Base-by-base conservation (phyloP, 164 flowering plant genomes). In the Nelumbo lutea region DNA sequence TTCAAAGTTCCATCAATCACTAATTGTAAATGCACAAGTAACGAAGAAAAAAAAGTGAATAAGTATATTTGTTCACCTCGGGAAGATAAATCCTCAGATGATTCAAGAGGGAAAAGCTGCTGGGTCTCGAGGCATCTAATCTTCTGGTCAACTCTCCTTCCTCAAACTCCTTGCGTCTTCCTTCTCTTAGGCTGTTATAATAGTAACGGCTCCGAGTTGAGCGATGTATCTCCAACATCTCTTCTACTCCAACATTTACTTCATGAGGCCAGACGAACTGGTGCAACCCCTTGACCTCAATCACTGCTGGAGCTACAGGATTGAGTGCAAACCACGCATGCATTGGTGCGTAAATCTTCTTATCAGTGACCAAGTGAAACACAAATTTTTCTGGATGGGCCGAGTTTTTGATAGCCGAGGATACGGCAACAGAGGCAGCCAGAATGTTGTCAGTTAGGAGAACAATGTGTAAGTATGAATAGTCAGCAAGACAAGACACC, bases 251-350 rank as follows among this genome's bases (percentile, higher is more conserved):
- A 43, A 76, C 61, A 65, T 87, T 88, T 58, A 82, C 86, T 46
- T 81, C 77, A 7, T 69, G 69, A 67, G 87, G 73, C 96, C 91
- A 88, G 70, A 88, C 88, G 61, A 68, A 87, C 14, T 90, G 93
- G 75, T 90, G 96, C 64, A 90, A 72, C 8, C 91, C 93, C 76
- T 86, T 90, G n/a, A 90, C 89, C 80, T 88, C 93, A 69, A 88
- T 82, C 42, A 80, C 83, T 1, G 88, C 82, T 9, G 87, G 81
- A 41, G 73, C 44, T 10, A 76, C 62, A 8, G 85, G 59, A 71
- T 88, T 77, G 43, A 80, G 74, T 0, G 96, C 87, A 75, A 90
- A 88, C 96, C 93, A 88, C 0, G 96, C 88, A 72, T 88, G 90
- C 96, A 90, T 90, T 6, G 93, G 79, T 13, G 88, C 79, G 61